Percentiles rank a stretch among this genome's conserved stretches.
Conservation (phyloP, 169 alveolate genomes). For the Cytauxzoon felis region DNA sequence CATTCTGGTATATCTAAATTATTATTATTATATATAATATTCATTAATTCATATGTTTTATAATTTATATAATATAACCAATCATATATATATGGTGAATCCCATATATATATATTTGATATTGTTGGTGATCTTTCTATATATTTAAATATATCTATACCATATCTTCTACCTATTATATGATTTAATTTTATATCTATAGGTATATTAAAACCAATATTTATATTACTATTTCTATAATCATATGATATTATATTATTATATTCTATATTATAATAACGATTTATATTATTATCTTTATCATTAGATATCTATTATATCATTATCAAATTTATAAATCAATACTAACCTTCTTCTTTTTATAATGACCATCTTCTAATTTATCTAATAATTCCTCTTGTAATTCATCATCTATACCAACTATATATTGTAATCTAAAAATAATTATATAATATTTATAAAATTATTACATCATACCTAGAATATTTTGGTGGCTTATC, state of each 20-base stretch:
- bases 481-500: not conserved
- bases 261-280: not conserved
- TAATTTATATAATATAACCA: slow-evolving; percentile 6
- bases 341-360: not conserved
- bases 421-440: slow-evolving; percentile 27
- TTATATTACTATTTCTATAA: not conserved
- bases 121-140: too few relatives aligned
- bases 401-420: slow-evolving; percentile 14
- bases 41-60: slow-evolving; percentile 11
- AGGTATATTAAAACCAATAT: not conserved
- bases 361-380: not conserved
- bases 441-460: not conserved
- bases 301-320: not conserved
- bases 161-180: too few relatives aligned
- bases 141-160: too few relatives aligned
- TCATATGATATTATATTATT: not conserved
- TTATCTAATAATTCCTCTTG: slow-evolving; percentile 4
- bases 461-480: not conserved
- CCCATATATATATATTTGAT: too few relatives aligned
- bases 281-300: not conserved
- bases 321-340: too few relatives aligned
- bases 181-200: too few relatives aligned
- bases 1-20: slow-evolving; percentile 7
- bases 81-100: too few relatives aligned
- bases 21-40: slow-evolving; percentile 5